Evolutionary conservation across 139 green algal genomes (phyloP).

Genomic region (Bryopsis sp.): DNA sequence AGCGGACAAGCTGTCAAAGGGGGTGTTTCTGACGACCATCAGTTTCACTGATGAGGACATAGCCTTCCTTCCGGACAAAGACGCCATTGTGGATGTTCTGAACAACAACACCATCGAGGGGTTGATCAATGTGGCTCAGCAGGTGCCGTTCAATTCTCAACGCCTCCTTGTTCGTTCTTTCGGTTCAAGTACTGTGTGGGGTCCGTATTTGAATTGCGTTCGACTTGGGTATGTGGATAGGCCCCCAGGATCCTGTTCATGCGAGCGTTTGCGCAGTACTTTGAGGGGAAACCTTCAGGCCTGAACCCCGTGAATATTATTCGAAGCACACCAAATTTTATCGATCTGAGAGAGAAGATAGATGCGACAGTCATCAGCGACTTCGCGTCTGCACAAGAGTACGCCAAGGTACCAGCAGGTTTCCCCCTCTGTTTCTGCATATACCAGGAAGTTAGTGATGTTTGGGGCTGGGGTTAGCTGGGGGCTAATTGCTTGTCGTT

Average conservation of each 20-base stretch:
- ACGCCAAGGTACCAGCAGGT: conserved; percentile 31
- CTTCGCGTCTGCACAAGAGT: conserved; percentile 39
- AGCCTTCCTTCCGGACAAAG: conserved; percentile 47
- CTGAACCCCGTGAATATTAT: conserved; percentile 57
- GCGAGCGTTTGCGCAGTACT: conserved; percentile 54
- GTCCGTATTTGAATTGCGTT: no score
- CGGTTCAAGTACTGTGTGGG: no score
- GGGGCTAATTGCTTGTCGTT: background rate
- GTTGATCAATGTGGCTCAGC: conserved; percentile 36
- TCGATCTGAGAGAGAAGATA: conserved; percentile 26
- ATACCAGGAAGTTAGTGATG: background rate
- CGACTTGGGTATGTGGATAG: no score
- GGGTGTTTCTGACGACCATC: conserved; percentile 54
- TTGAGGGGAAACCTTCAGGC: conserved; percentile 53
- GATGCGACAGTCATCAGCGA: conserved; percentile 35
- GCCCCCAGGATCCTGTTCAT: conserved; percentile 60
- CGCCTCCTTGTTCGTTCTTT: background rate
- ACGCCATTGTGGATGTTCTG: conserved; percentile 46
- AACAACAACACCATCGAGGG: conserved; percentile 57
- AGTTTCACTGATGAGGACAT: conserved; percentile 43
- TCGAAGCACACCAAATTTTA: conserved; percentile 34
- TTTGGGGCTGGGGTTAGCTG: background rate
- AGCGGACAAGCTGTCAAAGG: conserved; percentile 54
- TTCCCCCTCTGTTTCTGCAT: background rate
- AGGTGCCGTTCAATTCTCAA: conserved; percentile 13